phyloP scores from a whole-genome alignment of 2,329 filamentous ascomycete genomes.

The Paecilomyces fulvus region DNA sequence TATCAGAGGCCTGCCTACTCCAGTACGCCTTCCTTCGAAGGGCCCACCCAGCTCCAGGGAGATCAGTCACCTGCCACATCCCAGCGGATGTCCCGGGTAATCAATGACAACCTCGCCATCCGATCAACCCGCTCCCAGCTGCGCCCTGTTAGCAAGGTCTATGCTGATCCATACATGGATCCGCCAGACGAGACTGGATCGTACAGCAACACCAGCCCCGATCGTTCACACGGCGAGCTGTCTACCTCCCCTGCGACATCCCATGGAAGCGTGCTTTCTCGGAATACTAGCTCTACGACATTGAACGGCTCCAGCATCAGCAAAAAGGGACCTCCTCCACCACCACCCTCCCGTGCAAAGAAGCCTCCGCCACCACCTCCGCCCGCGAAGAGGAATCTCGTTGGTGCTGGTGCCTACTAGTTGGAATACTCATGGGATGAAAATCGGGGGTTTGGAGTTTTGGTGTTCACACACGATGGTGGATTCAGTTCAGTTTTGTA shows the following conservation, averaged over 20 bases:
- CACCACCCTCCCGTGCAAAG: slow-evolving; percentile 54
- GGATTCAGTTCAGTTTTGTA: background rate
- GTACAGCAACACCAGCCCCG: slow-evolving; percentile 41
- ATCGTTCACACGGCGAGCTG: slow-evolving; percentile 40
- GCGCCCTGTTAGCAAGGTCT: slow-evolving; percentile 30
- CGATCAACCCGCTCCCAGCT: slow-evolving; percentile 41
- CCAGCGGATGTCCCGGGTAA: slow-evolving; percentile 42
- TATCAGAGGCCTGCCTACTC: slow-evolving; percentile 40
- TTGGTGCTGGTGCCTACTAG: slow-evolving; percentile 17
- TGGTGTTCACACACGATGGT: background rate
- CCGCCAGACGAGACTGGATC: slow-evolving; percentile 43
- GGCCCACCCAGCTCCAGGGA: slow-evolving; percentile 44
- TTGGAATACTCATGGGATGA: slow-evolving; percentile 4
- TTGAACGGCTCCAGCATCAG: slow-evolving; percentile 21
- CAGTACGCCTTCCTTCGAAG: slow-evolving; percentile 52
- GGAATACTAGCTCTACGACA: slow-evolving; percentile 43
- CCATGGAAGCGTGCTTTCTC: slow-evolving; percentile 43
- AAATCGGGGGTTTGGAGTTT: background rate
- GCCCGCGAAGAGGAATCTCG: slow-evolving; percentile 50
- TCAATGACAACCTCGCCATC: slow-evolving; percentile 47
- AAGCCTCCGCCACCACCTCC: slow-evolving; percentile 58
- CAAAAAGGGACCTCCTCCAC: slow-evolving; percentile 54
- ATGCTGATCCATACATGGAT: slow-evolving; percentile 41
- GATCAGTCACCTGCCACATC: slow-evolving; percentile 43
- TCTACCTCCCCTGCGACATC: slow-evolving; percentile 48